Evolutionary conservation across 2,329 filamentous ascomycete genomes (phyloP), one percentile per base, ranked within the genome.

Genomic region (Fusarium beomiforme): DNA sequence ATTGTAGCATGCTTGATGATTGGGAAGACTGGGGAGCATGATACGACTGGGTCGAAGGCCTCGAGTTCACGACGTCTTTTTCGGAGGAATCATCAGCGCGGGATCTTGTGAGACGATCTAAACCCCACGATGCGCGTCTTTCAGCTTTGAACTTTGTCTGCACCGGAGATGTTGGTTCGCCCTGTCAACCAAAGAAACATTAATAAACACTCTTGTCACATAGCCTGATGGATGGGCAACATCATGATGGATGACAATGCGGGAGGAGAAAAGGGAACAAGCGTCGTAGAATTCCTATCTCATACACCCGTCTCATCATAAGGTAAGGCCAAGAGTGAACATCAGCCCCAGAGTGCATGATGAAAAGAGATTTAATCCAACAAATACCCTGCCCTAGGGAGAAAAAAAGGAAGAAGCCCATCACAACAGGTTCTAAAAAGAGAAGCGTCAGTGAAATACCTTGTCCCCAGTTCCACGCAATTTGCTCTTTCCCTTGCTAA

Each of bases 401-500:
- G 67, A 42, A 63, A 69, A 51, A 70, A 72, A 69, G 73, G 73
- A 70, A 74, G 65, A 73, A 70, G 72, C 75, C 75, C 72, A 75
- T 66, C 65, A 67, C 71, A 75, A 51, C 75, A 75, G 73, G 74
- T 74, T 72, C 74, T 76, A 76, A 63, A 77, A 78, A 73, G 81
- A 78, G 77, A 78, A 80, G 75, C 74, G 79, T 88, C 85, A 91
- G 84, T 90, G 88, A 90, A 93, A 94, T 92, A 95, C 93, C 93
- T 97, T 97, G 82, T 96, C 93, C 78, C 90, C 89, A 71, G 88
- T 88, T 79, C 86, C 88, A 69, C 87, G 85, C 80, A 97, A 90
- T 81, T 93, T 95, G 83, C 89, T 95, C 83, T 93, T 95, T 74
- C 95, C 93, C 83, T 97, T 97, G 72, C 92, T 94, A 80, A 98